Evolutionary conservation across 495 filamentous ascomycete species (phyloP).

Genomic region (Neurospora sp.): DNA sequence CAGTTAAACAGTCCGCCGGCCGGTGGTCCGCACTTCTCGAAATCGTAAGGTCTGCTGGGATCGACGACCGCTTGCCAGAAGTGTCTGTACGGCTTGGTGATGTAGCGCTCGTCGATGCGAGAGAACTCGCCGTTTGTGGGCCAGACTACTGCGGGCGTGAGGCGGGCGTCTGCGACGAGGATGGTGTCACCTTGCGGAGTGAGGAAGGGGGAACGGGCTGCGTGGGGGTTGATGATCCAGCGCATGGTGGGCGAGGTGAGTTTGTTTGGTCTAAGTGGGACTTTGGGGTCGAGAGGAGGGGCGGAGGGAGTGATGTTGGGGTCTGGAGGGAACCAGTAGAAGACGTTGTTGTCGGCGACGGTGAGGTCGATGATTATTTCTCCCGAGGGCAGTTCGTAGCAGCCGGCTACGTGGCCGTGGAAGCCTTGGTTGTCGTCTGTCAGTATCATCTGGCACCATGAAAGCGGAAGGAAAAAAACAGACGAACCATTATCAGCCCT

Average conservation of each 20-base stretch:
- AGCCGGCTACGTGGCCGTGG: constrained; percentile 41
- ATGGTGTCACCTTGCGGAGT: constrained; percentile 7
- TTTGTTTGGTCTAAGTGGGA: constrained; percentile 15
- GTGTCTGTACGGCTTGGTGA: constrained; percentile 41
- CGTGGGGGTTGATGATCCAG: constrained; percentile 43
- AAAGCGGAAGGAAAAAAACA: not conserved
- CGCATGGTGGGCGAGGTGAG: constrained; percentile 40
- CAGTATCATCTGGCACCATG: not conserved
- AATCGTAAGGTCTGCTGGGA: constrained; percentile 34
- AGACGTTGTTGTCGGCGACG: constrained; percentile 46
- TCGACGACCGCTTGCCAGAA: constrained; percentile 45
- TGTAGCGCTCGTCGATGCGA: constrained; percentile 47
- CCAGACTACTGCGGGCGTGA: constrained; percentile 26
- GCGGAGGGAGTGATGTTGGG: constrained; percentile 12
- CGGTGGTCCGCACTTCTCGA: constrained; percentile 36
- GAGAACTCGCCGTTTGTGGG: constrained; percentile 47
- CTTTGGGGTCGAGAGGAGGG: constrained; percentile 9
- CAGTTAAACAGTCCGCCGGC: constrained; percentile 40
- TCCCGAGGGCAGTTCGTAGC: constrained; percentile 39
- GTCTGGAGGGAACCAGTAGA: constrained; percentile 46
- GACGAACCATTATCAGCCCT: constrained; percentile 35
- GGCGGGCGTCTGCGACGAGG: constrained; percentile 22
- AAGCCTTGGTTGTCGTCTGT: constrained; percentile 23
- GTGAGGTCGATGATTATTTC: constrained; percentile 43
- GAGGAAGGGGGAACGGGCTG: constrained; percentile 13